Conservation (phyloP, 257 asterid species). For the Verbena officinalis region DNA sequence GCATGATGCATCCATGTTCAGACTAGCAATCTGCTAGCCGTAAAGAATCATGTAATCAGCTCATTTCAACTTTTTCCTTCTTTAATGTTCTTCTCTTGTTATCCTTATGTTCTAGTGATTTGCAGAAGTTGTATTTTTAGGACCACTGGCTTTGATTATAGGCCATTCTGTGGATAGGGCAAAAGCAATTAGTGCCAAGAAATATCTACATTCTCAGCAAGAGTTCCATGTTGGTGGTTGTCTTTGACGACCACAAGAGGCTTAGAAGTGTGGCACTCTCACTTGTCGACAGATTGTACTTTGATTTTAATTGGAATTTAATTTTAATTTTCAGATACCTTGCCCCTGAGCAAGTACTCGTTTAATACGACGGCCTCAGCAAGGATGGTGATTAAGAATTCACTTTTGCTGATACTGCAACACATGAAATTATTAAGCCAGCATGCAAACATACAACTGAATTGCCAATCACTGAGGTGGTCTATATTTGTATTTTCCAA, state of each 20-base stretch:
- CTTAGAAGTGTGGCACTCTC: too few relatives aligned
- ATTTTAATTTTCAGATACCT: slow-evolving; percentile 46
- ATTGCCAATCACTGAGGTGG: slow-evolving; percentile 61
- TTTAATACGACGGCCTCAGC: slow-evolving; percentile 72
- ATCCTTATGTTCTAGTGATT: slow-evolving; percentile 9
- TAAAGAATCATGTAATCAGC: too few relatives aligned
- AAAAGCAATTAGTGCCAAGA: slow-evolving; percentile 1
- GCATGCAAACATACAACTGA: slow-evolving; percentile 58
- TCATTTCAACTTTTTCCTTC: neutral
- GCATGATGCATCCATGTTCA: too few relatives aligned
- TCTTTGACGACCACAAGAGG: too few relatives aligned
- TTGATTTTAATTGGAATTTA: neutral
- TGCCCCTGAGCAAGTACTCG: slow-evolving; percentile 70
- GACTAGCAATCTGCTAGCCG: too few relatives aligned
- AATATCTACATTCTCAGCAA: slow-evolving; percentile 3
- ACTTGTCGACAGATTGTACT: too few relatives aligned
- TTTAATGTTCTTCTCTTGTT: neutral
- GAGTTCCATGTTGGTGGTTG: too few relatives aligned
- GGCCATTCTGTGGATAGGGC: slow-evolving; percentile 9
- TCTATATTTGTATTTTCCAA: neutral
- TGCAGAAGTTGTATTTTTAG: neutral
- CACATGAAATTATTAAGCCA: slow-evolving; percentile 59
- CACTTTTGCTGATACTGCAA: slow-evolving; percentile 49
- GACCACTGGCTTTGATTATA: slow-evolving; percentile 16
- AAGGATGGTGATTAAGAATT: slow-evolving; percentile 53